These are phyloP conservation scores for Ilex aquifolium DNA, from an alignment of 257 asterid genomes.

Conservation along the genomic window DNA sequence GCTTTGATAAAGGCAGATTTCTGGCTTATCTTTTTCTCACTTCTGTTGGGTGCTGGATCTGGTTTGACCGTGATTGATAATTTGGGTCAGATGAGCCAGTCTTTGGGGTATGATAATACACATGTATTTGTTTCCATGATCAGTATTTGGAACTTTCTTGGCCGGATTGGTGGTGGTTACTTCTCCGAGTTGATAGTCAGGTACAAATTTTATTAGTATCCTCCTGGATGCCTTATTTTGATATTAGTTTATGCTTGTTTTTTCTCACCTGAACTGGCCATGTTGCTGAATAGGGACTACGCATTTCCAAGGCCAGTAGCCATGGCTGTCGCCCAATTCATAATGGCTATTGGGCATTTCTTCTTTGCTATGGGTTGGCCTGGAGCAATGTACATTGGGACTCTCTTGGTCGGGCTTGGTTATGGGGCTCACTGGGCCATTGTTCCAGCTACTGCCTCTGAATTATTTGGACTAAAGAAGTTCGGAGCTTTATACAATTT, in stretches of 20 bases:
- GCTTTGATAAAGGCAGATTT: conserved; percentile 4
- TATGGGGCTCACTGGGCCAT: conserved; percentile 3
- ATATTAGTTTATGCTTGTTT: background rate
- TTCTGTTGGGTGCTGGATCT: conserved; percentile 1
- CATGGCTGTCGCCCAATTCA: background rate
- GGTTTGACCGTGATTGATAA: conserved; percentile 5
- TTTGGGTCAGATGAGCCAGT: background rate
- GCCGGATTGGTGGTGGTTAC: conserved; percentile 2
- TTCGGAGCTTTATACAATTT: background rate
- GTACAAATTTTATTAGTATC: background rate
- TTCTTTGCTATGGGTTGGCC: conserved; percentile 3
- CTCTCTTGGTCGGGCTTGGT: background rate
- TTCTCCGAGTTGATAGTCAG: conserved; percentile 1
- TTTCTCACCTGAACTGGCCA: background rate
- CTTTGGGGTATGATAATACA: background rate
- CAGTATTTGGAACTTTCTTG: conserved; percentile 4
- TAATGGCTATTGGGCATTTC: background rate
- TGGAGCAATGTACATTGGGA: background rate
- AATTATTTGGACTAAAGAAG: background rate
- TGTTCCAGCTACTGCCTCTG: conserved; percentile 4
- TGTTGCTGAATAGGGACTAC: background rate
- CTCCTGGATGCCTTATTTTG: background rate
- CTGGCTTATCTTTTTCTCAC: conserved; percentile 1
- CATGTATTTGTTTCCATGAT: conserved; percentile 5
- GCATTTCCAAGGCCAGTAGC: conserved; percentile 1